Base-by-base conservation (phyloP, 2,329 filamentous ascomycete genomes). In the Calcarisporium arbuscula region DNA sequence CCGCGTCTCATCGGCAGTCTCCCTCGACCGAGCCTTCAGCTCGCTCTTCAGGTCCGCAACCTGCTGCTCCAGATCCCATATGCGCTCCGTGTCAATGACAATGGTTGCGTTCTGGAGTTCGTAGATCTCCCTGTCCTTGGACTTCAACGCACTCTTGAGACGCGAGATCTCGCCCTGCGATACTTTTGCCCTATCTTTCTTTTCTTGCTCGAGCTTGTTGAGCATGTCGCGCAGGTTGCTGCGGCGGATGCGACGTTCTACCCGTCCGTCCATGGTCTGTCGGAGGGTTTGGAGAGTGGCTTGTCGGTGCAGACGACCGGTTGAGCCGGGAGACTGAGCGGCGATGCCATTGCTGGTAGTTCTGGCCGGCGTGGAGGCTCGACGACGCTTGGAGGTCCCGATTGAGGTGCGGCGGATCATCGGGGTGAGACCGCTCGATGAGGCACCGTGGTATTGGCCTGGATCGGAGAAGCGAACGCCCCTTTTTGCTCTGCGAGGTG, bases 381-480 rank as follows among this genome's bases (percentile, higher is more conserved):
- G 64, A 6, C 69, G 64, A 11, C 60, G 61, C 23, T 62, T 35
- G 34, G 54, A 44, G 37, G 50, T 54, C 49, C 44, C 31, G 39
- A 79, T 60, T 2, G 64, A 64, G 0, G 75, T 64, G 15, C 73
- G 68, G 23, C 62, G 62, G 28, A 80, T 57, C 58, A 77, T 71
- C 2, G 77, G 76, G 2, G 77, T 80, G 19, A 80, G 53, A 3
- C 76, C 75, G 1, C 69, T 76, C 3, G 67, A 62, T 23, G 57
- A 39, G 1, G 57, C 49, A 2, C n/a, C n/a, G n/a, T n/a, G n/a
- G n/a, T n/a, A n/a, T n/a, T 62, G 60, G 1, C 70, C 73, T 8
- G 73, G 72, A 26, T 79, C 74, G 0, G 76, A 80, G 54, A 79
- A 77, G 23, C 75, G 70, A 16, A 78, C 73, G 37, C 62, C 61